phyloP scores from a whole-genome alignment of 768 basidiomycete species.

The Pisolithus microcarpus region DNA sequence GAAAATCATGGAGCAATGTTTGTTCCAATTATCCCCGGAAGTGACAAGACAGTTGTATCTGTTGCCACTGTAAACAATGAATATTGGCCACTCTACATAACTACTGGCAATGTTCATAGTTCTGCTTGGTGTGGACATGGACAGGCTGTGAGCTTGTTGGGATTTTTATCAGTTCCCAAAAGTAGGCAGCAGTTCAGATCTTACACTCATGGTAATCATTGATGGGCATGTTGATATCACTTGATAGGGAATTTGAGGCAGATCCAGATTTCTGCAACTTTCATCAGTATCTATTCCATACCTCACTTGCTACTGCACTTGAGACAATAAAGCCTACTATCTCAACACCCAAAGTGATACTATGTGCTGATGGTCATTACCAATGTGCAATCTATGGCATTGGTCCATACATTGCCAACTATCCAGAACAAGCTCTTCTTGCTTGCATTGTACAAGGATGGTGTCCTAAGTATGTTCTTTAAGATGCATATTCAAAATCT shows the following conservation, averaged over 20 bases:
- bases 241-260: slow-evolving; percentile 4
- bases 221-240: not conserved
- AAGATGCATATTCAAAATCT: not conserved
- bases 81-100: slow-evolving; percentile 31
- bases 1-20: slow-evolving; percentile 26
- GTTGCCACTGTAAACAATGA: slow-evolving; percentile 34
- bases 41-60: slow-evolving; percentile 38
- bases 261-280: slow-evolving; percentile 11
- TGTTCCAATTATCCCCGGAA: slow-evolving; percentile 27
- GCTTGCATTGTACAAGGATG: slow-evolving; percentile 28
- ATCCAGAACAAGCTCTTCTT: slow-evolving; percentile 32
- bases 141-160: slow-evolving; percentile 16
- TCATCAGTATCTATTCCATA: slow-evolving; percentile 22
- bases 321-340: slow-evolving; percentile 18
- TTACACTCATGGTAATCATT: not conserved
- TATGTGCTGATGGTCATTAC: slow-evolving; percentile 28
- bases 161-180: slow-evolving; percentile 26
- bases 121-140: slow-evolving; percentile 14
- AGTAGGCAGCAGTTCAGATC: slow-evolving; percentile 9
- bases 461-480: no score
- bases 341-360: slow-evolving; percentile 18
- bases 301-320: slow-evolving; percentile 22
- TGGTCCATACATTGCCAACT: slow-evolving; percentile 34
- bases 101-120: slow-evolving; percentile 19
- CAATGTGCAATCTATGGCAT: slow-evolving; percentile 25